phyloP scores from a whole-genome alignment of 2,329 filamentous ascomycete genomes.

The Xylariaceae sp. region DNA sequence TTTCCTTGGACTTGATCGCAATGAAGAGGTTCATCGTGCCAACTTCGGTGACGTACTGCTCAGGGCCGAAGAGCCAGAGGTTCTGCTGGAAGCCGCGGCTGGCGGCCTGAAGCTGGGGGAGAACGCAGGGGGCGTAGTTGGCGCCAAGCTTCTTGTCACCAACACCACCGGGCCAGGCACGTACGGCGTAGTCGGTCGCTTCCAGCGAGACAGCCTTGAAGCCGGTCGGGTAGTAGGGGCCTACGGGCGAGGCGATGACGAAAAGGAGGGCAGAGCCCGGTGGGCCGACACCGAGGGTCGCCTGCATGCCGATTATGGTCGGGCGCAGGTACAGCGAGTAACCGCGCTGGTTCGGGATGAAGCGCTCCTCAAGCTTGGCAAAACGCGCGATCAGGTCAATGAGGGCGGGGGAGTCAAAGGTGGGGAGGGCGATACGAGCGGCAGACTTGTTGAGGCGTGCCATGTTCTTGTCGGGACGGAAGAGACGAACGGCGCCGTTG shows the following conservation, averaged over 20 bases:
- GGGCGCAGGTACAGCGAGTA: conserved; percentile 95
- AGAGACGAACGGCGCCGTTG: conserved; percentile 72
- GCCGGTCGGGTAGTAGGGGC: conserved; percentile 95
- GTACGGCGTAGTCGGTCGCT: conserved; percentile 92
- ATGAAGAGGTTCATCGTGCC: conserved; percentile 99
- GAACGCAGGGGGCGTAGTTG: conserved; percentile 98
- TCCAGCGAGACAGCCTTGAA: conserved; percentile 97
- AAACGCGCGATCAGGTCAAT: conserved; percentile 79
- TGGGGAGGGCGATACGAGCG: conserved; percentile 86
- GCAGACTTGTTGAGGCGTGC: conserved; percentile 85
- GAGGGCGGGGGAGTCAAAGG: conserved; percentile 67
- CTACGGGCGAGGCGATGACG: conserved; percentile 92
- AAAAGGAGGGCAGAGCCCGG: conserved; percentile 88
- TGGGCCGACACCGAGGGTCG: conserved; percentile 86
- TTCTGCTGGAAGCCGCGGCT: conserved; percentile 95
- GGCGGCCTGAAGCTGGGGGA: conserved; percentile 91
- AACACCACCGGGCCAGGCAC: conserved; percentile 95
- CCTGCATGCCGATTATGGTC: conserved; percentile 95
- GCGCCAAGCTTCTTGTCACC: conserved; percentile 98
- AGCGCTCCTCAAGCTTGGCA: conserved; percentile 74
- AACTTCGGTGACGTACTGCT: conserved; percentile 94
- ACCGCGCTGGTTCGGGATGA: conserved; percentile 80
- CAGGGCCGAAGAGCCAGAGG: conserved; percentile 92
- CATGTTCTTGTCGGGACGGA: conserved; percentile 97
- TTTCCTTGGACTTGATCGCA: conserved; percentile 76